These are phyloP conservation scores for Neocucurbitaria cava DNA, from an alignment of 2,329 filamentous ascomycete species.

Conservation along the genomic window DNA sequence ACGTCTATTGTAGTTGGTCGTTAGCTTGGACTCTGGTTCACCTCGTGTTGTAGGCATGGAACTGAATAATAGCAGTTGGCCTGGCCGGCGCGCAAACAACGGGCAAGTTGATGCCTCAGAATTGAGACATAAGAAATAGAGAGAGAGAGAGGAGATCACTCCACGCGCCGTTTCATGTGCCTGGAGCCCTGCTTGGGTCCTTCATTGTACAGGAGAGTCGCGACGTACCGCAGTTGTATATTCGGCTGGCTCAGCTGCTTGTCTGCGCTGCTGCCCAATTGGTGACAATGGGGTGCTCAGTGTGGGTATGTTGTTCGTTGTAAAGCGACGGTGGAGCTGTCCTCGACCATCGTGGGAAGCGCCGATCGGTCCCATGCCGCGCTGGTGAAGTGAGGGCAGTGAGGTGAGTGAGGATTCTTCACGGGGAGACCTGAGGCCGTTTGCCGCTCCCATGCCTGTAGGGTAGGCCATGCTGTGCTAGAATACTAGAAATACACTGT, in stretches of 20 bases:
- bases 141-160: neutral
- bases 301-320: slow-evolving; percentile 82
- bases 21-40: slow-evolving; percentile 38
- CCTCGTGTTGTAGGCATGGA: slow-evolving; percentile 14
- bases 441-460: slow-evolving; percentile 67
- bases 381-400: slow-evolving; percentile 72
- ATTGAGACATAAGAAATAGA: neutral
- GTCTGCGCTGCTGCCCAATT: slow-evolving; percentile 62
- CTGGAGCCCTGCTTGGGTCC: slow-evolving; percentile 7
- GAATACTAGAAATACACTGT: slow-evolving; percentile 49
- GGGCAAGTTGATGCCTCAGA: neutral
- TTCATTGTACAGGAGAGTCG: slow-evolving; percentile 19
- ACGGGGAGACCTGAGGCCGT: slow-evolving; percentile 79
- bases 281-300: slow-evolving; percentile 73
- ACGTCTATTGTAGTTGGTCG: slow-evolving; percentile 56
- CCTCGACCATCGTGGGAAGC: slow-evolving; percentile 73
- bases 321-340: slow-evolving; percentile 88
- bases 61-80: neutral
- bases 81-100: neutral
- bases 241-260: slow-evolving; percentile 62
- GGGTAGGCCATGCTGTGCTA: slow-evolving; percentile 66
- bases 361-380: slow-evolving; percentile 67
- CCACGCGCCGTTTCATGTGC: neutral
- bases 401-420: slow-evolving; percentile 78
- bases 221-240: slow-evolving; percentile 60